Evolutionary conservation across 176 grass and related monocot species (phyloP), one percentile per base, ranked within the genome.

Genomic region (Ensete ventricosum): DNA sequence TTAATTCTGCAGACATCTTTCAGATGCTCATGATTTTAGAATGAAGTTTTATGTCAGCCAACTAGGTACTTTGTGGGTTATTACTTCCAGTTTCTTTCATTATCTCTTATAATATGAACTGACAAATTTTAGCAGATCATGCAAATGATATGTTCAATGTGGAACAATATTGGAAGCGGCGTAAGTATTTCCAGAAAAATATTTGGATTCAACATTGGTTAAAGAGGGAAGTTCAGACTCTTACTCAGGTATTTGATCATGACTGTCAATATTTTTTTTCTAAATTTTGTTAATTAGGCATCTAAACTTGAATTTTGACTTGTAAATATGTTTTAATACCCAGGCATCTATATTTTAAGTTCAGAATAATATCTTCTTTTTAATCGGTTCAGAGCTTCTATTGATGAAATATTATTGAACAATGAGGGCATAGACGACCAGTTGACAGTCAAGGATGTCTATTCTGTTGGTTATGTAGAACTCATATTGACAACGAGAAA

Each of bases 201-300:
- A 77, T 19, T 55, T 85, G 83, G 83, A 23, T 85, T 68, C 83
- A 81, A 81, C 71, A 81, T 72, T 85, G 83, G 83, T 34, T 85
- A 22, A 77, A 21, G 76, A 73, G 83, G 19, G 83, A 85, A 73
- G 70, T 85, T 77, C 78, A 85, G 72, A 69, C 78, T 80, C 64
- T 85, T 65, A 62, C 76, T 25, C 83, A 85, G 83, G 83, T 85
- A 76, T 67, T 22, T 73, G n/a, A 54, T 54, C 14, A 25, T 14
- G 14, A 55, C 1, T 73, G 51, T 54, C 22, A 6, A 19, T n/a
- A 8, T 0, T 20, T 62, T 62, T 62, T 43, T 43, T 43, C n/a
- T 43, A 43, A 43, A 43, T 43, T 43, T 43, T 43, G 34, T 43
- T 43, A 43, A 43, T 43, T 43, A 43, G 34, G 34, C 34, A 43